Percentiles rank a stretch among this genome's conserved stretches.
Evolutionary conservation across 2,329 filamentous ascomycete species (phyloP).

Genomic region (Botrytis fabae): DNA sequence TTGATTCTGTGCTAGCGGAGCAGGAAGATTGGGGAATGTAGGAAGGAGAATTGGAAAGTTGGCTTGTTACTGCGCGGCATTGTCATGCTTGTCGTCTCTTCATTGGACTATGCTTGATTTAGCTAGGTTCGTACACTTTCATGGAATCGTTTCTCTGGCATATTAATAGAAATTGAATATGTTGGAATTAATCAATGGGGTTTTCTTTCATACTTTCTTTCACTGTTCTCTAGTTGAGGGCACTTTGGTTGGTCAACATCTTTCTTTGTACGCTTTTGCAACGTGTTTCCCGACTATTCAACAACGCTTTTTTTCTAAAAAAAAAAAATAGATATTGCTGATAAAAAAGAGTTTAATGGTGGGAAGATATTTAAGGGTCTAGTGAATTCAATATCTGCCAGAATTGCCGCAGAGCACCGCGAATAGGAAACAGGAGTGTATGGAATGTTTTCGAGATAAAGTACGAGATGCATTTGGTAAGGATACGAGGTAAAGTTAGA

Average conservation of each 20-base stretch:
- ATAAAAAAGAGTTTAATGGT: background rate
- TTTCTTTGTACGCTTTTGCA: background rate
- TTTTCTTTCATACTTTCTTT: background rate
- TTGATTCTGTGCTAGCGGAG: background rate
- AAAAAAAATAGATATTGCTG: background rate
- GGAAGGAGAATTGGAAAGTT: background rate
- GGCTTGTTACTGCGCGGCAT: background rate
- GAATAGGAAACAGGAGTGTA: background rate
- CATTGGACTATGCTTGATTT: background rate
- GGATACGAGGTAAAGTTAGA: background rate
- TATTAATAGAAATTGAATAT: background rate
- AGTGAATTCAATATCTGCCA: background rate
- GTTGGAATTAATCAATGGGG: no score
- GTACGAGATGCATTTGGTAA: background rate
- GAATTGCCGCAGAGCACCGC: fast-evolving
- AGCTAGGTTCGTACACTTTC: background rate
- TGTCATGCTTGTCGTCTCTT: background rate
- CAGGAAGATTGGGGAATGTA: background rate
- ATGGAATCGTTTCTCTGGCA: background rate
- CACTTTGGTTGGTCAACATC: background rate
- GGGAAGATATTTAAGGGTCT: fast-evolving
- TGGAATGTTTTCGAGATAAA: background rate
- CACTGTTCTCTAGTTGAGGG: no score
- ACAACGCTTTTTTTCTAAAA: background rate
- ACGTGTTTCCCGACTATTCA: background rate